A percentile compares a stretch with the other conserved stretches of the same genome.
These are phyloP conservation scores for Botrytis hyacinthi DNA, from an alignment of 2,329 filamentous ascomycete species.

Conservation along the genomic window DNA sequence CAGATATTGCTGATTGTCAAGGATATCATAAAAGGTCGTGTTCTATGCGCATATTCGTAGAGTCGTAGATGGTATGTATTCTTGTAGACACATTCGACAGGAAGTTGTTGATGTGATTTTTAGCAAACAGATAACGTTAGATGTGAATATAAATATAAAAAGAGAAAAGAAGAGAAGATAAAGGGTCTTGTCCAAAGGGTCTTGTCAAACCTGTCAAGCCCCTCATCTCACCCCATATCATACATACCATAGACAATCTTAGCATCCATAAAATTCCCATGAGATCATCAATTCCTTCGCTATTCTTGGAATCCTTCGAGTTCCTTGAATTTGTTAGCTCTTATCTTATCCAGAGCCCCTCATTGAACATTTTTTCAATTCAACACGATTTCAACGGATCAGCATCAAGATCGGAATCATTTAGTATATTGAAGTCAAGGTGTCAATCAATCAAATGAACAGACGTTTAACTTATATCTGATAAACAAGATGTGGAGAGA, in stretches of 20 bases:
- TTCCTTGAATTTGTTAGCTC: neutral
- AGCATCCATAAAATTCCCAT: neutral
- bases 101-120: too few relatives aligned
- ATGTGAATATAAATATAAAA: neutral
- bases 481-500: neutral
- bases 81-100: too few relatives aligned
- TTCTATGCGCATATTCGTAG: neutral
- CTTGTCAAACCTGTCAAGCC: neutral
- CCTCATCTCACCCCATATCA: neutral
- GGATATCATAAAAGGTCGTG: neutral
- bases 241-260: neutral
- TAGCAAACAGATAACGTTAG: neutral
- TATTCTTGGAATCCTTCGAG: neutral
- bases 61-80: neutral
- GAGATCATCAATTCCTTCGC: conserved; percentile 1
- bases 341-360: neutral
- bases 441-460: neutral
- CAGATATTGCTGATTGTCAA: neutral
- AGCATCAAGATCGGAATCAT: neutral
- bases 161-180: neutral
- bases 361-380: neutral
- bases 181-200: neutral
- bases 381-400: neutral
- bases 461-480: neutral
- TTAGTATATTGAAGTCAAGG: neutral